Percentiles rank a stretch among this genome's conserved stretches.
These are phyloP conservation scores for Solanum chiquidenum DNA, from an alignment of 257 asterid genomes.

Conservation along the genomic window DNA sequence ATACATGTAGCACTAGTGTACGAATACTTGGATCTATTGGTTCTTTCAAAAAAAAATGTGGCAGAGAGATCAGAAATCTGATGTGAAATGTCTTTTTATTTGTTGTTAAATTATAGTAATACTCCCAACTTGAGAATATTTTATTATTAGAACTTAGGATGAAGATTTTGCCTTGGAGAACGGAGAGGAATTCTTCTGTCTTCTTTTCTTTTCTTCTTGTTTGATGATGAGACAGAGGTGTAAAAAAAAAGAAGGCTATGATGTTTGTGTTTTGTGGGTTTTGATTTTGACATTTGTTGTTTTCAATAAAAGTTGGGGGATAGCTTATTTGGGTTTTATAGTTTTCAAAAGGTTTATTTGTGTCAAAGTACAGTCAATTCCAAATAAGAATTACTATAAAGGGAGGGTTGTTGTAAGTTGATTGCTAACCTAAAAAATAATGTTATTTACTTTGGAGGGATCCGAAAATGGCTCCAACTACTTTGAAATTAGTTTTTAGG, in stretches of 20 bases:
- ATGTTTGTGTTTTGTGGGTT: not conserved
- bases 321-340: not conserved
- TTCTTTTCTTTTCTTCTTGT: not conserved
- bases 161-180: not conserved
- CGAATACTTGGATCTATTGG: not conserved
- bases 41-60: not conserved
- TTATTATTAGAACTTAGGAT: not conserved
- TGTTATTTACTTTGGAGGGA: too few relatives aligned
- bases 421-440: too few relatives aligned
- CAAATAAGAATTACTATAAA: too few relatives aligned
- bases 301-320: not conserved
- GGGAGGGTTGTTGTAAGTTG: too few relatives aligned
- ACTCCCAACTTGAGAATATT: not conserved
- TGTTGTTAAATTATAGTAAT: not conserved
- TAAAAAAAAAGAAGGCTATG: not conserved
- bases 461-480: too few relatives aligned
- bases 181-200: not conserved
- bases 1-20: not conserved
- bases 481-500: too few relatives aligned
- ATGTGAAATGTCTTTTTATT: not conserved
- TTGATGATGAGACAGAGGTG: not conserved
- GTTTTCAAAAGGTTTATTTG: not conserved
- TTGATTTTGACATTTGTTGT: not conserved
- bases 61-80: not conserved
- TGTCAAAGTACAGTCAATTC: too few relatives aligned